Conservation (phyloP, 345 rosid genomes). For the Salix udensis region DNA sequence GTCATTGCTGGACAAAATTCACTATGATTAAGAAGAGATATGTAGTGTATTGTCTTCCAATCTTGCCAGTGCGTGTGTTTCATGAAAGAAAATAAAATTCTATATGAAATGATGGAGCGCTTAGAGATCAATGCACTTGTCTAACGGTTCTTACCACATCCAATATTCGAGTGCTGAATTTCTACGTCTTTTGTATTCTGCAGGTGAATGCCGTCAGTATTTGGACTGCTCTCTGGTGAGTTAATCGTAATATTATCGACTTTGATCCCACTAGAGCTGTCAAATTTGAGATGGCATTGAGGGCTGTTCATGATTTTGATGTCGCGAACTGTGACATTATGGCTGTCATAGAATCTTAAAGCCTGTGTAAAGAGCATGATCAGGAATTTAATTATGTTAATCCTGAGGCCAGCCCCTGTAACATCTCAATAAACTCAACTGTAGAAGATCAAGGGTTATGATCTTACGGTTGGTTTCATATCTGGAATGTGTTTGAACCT, state of each 20-base stretch:
- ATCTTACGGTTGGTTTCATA: conserved; percentile 78
- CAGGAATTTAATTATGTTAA: neutral
- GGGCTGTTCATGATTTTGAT: conserved; percentile 69
- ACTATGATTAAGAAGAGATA: neutral
- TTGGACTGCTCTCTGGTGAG: conserved; percentile 70
- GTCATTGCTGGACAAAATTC: too few species aligned
- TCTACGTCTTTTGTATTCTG: conserved; percentile 75
- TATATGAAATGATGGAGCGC: neutral
- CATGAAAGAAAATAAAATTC: neutral
- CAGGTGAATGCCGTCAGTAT: conserved; percentile 90
- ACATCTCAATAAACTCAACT: neutral
- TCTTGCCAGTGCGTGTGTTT: neutral
- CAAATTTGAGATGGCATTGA: conserved; percentile 82
- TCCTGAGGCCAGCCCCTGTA: neutral
- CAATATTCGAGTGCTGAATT: conserved; percentile 66
- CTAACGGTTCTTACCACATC: conserved; percentile 46
- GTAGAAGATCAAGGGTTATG: neutral
- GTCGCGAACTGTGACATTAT: conserved; percentile 66
- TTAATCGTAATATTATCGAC: conserved; percentile 60
- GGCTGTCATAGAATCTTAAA: conserved; percentile 68
- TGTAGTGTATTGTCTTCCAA: too few species aligned
- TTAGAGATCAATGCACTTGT: neutral
- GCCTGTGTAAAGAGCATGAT: conserved; percentile 37
- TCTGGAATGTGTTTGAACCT: conserved; percentile 42
- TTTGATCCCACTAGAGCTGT: conserved; percentile 54